Conservation (phyloP, 73 alveolate genomes). For the Paraurostyla sp. region DNA sequence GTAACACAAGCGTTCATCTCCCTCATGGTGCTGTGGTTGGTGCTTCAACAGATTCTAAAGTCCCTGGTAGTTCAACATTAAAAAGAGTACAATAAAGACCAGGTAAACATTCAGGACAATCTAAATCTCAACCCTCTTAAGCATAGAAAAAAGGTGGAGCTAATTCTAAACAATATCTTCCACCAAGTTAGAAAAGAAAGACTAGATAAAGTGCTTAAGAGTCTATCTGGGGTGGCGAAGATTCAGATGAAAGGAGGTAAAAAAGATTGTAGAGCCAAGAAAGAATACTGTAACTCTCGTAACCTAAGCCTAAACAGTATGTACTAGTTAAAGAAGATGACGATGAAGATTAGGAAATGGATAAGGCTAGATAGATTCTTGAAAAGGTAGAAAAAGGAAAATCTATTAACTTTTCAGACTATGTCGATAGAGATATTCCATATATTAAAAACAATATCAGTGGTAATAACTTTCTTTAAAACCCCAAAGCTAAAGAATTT, state of each 20-base stretch:
- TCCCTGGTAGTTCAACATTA: too few relatives aligned
- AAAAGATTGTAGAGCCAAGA: background rate
- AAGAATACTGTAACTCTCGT: background rate
- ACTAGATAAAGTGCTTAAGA: too few relatives aligned
- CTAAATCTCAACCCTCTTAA: background rate
- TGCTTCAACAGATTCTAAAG: too few relatives aligned
- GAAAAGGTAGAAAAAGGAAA: slow-evolving; percentile 37
- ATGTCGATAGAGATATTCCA: slow-evolving; percentile 68
- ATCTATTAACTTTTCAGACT: slow-evolving; percentile 46
- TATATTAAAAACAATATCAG: background rate
- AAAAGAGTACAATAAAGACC: too few relatives aligned
- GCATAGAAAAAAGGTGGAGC: background rate
- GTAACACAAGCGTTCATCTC: too few relatives aligned
- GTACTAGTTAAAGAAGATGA: slow-evolving; percentile 47
- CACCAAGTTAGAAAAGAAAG: slow-evolving; percentile 11
- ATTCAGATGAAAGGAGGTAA: background rate
- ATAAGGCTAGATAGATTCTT: background rate
- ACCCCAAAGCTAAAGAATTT: background rate
- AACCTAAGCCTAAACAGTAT: slow-evolving; percentile 22
- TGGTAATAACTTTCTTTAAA: background rate
- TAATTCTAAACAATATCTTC: background rate
- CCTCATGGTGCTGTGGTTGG: too few relatives aligned
- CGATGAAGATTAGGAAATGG: slow-evolving; percentile 25
- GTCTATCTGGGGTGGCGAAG: slow-evolving; percentile 41
- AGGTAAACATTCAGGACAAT: background rate